Evolutionary conservation across 2,329 filamentous ascomycete species (phyloP).

Genomic region (Calonectria honghensis): DNA sequence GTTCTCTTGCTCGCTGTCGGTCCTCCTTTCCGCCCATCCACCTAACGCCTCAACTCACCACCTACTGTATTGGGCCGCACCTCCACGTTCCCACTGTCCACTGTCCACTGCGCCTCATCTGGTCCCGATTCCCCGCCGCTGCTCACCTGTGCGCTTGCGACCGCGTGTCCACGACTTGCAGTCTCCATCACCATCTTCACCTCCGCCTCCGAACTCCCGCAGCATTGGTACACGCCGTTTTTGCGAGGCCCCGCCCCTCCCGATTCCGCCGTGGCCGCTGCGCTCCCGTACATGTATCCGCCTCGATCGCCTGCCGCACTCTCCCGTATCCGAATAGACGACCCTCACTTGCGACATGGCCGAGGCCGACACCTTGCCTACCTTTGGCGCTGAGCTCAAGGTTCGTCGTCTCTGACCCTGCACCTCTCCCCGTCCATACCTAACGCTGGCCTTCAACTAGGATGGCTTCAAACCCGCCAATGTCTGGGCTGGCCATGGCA

Average conservation of each 20-base stretch:
- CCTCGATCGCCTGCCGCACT: constrained; percentile 47
- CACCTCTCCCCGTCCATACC: background rate
- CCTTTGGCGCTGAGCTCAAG: constrained; percentile 96
- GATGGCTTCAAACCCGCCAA: constrained; percentile 98
- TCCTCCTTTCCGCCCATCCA: constrained; percentile 43
- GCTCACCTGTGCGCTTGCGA: constrained; percentile 40
- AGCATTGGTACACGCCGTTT: constrained; percentile 13
- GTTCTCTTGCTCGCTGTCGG: constrained; percentile 40
- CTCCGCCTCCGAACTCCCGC: constrained; percentile 25
- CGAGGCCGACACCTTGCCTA: constrained; percentile 88
- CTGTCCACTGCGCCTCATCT: constrained; percentile 37
- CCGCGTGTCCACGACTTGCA: constrained; percentile 27
- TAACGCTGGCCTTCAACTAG: constrained; percentile 65
- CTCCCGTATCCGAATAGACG: constrained; percentile 46
- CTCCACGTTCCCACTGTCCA: constrained; percentile 26
- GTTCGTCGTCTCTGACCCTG: constrained; percentile 66
- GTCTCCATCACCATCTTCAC: constrained; percentile 10
- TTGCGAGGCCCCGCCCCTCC: background rate
- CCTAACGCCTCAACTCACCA: constrained; percentile 51
- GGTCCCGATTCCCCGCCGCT: constrained; percentile 29
- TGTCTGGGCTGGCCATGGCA: constrained; percentile 91
- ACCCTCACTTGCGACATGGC: constrained; percentile 74
- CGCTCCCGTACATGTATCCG: constrained; percentile 49
- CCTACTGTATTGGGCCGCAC: constrained; percentile 46
- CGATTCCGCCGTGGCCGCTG: constrained; percentile 23